Evolutionary conservation across 2,329 filamentous ascomycete species (phyloP).

Genomic region (Epichloe brachyelytri): DNA sequence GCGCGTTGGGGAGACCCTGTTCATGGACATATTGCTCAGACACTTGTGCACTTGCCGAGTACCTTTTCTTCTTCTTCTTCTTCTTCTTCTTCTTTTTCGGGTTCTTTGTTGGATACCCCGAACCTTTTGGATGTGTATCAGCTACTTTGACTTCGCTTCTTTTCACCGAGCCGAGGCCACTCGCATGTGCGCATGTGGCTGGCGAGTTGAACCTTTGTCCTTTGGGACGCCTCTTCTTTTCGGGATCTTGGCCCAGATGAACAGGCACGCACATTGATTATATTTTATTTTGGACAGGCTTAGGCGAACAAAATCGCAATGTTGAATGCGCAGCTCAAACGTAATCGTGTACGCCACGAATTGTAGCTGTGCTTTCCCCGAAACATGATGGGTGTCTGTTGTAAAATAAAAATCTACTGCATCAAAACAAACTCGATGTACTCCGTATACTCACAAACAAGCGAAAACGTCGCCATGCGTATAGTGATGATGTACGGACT

Average conservation of each 20-base stretch:
- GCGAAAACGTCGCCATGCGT: no score
- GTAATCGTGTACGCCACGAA: no score
- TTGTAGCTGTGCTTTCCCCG: no score
- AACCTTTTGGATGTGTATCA: not conserved
- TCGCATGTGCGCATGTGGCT: not conserved
- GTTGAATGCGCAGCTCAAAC: not conserved
- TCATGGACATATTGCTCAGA: constrained; percentile 1
- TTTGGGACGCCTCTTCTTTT: not conserved
- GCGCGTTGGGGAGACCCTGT: not conserved
- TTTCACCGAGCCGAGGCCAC: not conserved
- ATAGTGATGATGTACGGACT: no score
- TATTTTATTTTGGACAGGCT: not conserved
- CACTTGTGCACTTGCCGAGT: not conserved
- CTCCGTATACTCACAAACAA: no score
- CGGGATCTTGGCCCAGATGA: no score
- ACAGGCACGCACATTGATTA: not conserved
- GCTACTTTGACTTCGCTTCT: not conserved
- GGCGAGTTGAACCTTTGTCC: not conserved
- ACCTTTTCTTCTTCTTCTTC: not conserved
- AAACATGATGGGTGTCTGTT: no score
- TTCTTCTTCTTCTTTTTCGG: not conserved
- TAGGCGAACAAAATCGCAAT: not conserved
- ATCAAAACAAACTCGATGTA: no score
- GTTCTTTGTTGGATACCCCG: not conserved
- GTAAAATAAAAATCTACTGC: no score